Conservation (phyloP, 2,329 filamentous ascomycete species). For the Pseudogymnoascus sp. region DNA sequence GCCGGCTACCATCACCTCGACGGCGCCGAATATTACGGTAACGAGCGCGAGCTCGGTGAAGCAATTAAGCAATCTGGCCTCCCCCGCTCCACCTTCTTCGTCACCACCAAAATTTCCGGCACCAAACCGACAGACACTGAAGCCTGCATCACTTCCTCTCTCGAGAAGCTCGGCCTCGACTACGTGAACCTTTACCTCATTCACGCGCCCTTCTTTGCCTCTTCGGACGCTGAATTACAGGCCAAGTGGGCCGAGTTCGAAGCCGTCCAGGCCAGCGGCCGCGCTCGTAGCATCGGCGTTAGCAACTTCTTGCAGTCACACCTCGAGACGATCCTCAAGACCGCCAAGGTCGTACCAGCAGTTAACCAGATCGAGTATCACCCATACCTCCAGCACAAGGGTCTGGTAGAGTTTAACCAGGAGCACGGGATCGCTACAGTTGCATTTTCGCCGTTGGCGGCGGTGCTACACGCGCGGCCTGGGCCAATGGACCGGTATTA, state of each 20-base stretch:
- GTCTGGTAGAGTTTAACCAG: slow-evolving; percentile 49
- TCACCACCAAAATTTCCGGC: slow-evolving; percentile 52
- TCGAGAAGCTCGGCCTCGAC: slow-evolving; percentile 57
- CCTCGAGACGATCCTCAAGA: slow-evolving; percentile 47
- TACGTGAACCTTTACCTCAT: slow-evolving; percentile 67
- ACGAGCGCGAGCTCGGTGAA: slow-evolving; percentile 61
- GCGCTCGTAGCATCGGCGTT: slow-evolving; percentile 64
- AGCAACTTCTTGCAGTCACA: slow-evolving; percentile 61
- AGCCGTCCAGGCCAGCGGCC: slow-evolving; percentile 58
- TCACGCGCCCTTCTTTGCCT: slow-evolving; percentile 48
- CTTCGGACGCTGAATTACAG: slow-evolving; percentile 45
- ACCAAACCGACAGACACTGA: slow-evolving; percentile 27
- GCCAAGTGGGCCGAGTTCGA: slow-evolving; percentile 52
- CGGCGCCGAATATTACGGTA: slow-evolving; percentile 61
- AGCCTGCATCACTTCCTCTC: slow-evolving; percentile 49
- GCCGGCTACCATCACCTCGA: slow-evolving; percentile 68
- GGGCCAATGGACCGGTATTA: slow-evolving; percentile 49
- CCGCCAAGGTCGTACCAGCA: slow-evolving; percentile 54
- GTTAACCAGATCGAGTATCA: slow-evolving; percentile 80
- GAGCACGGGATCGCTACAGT: slow-evolving; percentile 48
- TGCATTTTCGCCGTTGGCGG: slow-evolving; percentile 49
- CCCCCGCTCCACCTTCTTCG: slow-evolving; percentile 59
- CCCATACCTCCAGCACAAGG: slow-evolving; percentile 62
- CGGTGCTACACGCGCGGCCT: slow-evolving; percentile 39
- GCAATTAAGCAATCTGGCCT: slow-evolving; percentile 62